Conservation (phyloP, 140 eudicot species). For the Bidens hawaiensis region DNA sequence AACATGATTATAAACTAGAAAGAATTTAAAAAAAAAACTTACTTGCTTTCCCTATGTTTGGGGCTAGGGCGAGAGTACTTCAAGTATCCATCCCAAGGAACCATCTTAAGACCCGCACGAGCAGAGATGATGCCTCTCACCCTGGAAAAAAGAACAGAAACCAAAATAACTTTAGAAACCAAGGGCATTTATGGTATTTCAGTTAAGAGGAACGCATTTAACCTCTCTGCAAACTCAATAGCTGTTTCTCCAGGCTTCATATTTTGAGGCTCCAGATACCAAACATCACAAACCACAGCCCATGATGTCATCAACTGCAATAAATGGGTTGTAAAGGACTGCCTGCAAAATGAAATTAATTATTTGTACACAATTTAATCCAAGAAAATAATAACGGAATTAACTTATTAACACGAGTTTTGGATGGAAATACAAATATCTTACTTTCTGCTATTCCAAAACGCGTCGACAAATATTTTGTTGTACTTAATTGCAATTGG, state of each 20-base stretch:
- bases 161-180: not conserved
- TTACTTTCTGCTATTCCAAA: conserved; percentile 96
- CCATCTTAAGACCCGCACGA: conserved; percentile 94
- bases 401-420: not conserved
- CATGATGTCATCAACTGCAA: conserved; percentile 98
- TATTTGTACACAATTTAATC: not conserved
- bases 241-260: conserved; percentile 93
- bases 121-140: conserved; percentile 85
- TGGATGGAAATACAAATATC: conserved; percentile 19
- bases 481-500: conserved; percentile 97
- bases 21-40: conserved; percentile 26
- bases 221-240: conserved; percentile 99
- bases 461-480: conserved; percentile 96
- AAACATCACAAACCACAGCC: conserved; percentile 99
- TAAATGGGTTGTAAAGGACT: conserved; percentile 90
- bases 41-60: conserved; percentile 92
- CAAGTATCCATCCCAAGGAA: conserved; percentile 99
- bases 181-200: conserved; percentile 3
- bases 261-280: conserved; percentile 98
- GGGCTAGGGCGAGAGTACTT: conserved; percentile 99
- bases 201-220: not conserved
- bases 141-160: conserved; percentile 33
- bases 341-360: conserved; percentile 49
- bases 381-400: not conserved
- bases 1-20: not conserved